Base-by-base conservation (phyloP, 768 basidiomycete species). In the Pleurotus tuoliensis region DNA sequence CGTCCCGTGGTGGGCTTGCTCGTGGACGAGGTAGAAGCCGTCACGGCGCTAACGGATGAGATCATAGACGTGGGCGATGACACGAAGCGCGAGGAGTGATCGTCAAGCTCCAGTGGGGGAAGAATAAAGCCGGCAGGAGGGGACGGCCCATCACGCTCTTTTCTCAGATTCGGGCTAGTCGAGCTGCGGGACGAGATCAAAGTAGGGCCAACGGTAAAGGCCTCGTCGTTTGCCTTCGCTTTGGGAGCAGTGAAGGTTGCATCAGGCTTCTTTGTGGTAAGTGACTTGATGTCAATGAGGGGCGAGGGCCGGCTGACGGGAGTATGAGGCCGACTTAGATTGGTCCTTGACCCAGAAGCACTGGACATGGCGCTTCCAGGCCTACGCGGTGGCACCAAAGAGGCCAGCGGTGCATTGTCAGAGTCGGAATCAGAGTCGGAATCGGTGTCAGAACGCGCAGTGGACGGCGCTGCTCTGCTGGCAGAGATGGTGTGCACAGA, bases 331-430 rank as follows among this genome's bases (percentile, higher is more conserved):
- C 13, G 52, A 48, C 16, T 47, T 52, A 41, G 27, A 18, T 18
- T 30, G 66, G 65, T 43, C 67, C 59, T 24, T 67, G 62, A 48
- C 58, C 65, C 69, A 15, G 75, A 74, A 55, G 69, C 68, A 5
- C 72, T 70, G 5, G 80, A 81, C 57, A 78, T 67, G 15, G 86
- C 76, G 60, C 85, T 88, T 15, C 86, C 87, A 13, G 89, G 88
- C 37, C 90, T 78, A 47, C 75, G 78, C 9, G 89, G 88, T 0
- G 75, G 74, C 5, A 88, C 71, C 37, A 90, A 73, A 1, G 72
- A 76, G 0, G 86, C 84, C 37, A 92, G 75, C 11, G 89, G 90
- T 1, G 83, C 79, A 61, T 85, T 75, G 57, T 87, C 80, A 52
- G 82, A 83, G 22, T 78, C 80, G 34, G 68, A 66, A 61, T 59